Conservation (phyloP, 1,284 basidiomycete species). For the Heterobasidion annosum region DNA sequence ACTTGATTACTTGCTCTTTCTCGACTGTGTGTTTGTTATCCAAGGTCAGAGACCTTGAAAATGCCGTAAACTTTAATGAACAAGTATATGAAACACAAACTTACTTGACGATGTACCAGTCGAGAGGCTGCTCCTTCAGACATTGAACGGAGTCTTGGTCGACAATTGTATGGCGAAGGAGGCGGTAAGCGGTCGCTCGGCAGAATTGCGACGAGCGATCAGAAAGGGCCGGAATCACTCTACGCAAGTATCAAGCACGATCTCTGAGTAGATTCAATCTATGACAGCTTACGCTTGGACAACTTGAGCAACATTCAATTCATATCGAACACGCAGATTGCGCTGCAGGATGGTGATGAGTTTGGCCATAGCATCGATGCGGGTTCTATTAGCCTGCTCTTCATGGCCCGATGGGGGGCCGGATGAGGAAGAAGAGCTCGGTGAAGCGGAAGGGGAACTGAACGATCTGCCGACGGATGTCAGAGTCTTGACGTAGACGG, state of each 20-base stretch:
- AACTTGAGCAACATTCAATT: conserved; percentile 63
- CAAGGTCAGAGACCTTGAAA: conserved; percentile 67
- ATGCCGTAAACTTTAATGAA: background rate
- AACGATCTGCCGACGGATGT: conserved; percentile 31
- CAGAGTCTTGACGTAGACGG: conserved; percentile 44
- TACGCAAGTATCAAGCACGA: conserved; percentile 21
- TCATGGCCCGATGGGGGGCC: conserved; percentile 4
- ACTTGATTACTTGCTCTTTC: conserved; percentile 91
- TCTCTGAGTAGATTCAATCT: conserved; percentile 1
- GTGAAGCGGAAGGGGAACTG: conserved; percentile 35
- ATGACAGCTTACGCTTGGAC: conserved; percentile 53
- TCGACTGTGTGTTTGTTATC: conserved; percentile 82
- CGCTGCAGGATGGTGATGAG: conserved; percentile 67
- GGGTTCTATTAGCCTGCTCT: conserved; percentile 27
- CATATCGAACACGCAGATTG: conserved; percentile 70
- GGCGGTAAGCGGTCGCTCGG: conserved; percentile 81
- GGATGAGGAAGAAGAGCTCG: conserved; percentile 26
- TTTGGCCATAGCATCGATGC: conserved; percentile 56
- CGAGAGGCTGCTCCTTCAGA: conserved; percentile 55
- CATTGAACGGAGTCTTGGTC: conserved; percentile 57
- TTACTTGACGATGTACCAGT: conserved; percentile 87
- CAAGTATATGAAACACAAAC: conserved; percentile 12
- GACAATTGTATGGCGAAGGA: conserved; percentile 75
- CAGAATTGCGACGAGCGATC: conserved; percentile 70
- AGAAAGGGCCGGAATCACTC: conserved; percentile 68